A percentile compares a stretch with the other conserved stretches of the same genome.
These are phyloP conservation scores for Hypoxylon sp. DNA, from an alignment of 2,329 filamentous ascomycete genomes.

Conservation along the genomic window DNA sequence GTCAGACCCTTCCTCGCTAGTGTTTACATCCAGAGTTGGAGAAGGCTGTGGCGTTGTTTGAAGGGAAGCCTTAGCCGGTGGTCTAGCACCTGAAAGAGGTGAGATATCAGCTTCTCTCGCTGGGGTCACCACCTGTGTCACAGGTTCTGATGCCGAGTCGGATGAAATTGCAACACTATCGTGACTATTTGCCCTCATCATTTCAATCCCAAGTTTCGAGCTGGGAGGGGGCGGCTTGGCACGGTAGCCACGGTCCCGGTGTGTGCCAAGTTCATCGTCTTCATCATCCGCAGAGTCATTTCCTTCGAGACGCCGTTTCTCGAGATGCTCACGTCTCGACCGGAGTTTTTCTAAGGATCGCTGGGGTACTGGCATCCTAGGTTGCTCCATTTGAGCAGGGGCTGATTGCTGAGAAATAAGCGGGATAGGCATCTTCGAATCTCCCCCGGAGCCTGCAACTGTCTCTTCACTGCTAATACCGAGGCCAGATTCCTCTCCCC, in stretches of 20 bases:
- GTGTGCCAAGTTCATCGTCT: constrained; percentile 87
- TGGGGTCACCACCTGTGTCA: constrained; percentile 68
- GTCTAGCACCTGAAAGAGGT: constrained; percentile 44
- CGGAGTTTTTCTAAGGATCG: constrained; percentile 81
- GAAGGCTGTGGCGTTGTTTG: constrained; percentile 54
- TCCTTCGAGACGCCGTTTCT: constrained; percentile 80
- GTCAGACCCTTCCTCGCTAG: constrained; percentile 53
- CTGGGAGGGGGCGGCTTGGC: constrained; percentile 75
- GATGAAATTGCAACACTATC: constrained; percentile 77
- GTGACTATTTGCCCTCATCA: constrained; percentile 97
- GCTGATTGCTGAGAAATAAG: constrained; percentile 75
- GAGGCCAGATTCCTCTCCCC: constrained; percentile 79
- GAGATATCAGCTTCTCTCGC: constrained; percentile 59
- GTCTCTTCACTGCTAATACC: constrained; percentile 79
- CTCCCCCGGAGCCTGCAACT: constrained; percentile 53
- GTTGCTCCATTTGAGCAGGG: constrained; percentile 71
- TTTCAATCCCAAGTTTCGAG: constrained; percentile 94
- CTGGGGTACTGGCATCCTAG: constrained; percentile 64
- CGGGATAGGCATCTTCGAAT: constrained; percentile 64
- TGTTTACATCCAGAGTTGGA: constrained; percentile 41
- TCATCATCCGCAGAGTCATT: constrained; percentile 93
- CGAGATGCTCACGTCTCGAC: constrained; percentile 80
- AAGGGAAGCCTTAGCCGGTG: constrained; percentile 40
- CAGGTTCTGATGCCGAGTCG: constrained; percentile 66
- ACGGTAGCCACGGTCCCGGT: constrained; percentile 59